Evolutionary conservation across 345 rosid genomes (phyloP).

Genomic region (Eucalyptus fibrosa): DNA sequence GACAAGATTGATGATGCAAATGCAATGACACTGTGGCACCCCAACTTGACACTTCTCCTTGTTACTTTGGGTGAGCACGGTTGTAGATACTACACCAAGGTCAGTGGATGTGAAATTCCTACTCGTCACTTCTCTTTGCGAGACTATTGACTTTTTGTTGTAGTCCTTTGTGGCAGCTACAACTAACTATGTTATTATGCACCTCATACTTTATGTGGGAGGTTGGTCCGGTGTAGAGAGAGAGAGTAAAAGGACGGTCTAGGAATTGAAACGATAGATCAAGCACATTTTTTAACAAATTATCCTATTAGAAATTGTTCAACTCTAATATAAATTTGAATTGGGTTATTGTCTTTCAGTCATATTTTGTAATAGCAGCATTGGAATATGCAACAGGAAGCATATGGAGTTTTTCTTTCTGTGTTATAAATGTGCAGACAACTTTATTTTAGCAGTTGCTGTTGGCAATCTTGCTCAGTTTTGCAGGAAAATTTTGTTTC

Average conservation of each 20-base stretch:
- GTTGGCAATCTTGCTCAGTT: neutral
- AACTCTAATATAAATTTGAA: neutral
- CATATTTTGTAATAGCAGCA: neutral
- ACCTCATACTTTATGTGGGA: neutral
- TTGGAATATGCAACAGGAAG: neutral
- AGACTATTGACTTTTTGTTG: neutral
- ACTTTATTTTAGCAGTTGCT: neutral
- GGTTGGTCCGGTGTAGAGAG: neutral
- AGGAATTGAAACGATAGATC: neutral
- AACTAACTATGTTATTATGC: neutral
- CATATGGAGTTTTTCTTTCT: neutral
- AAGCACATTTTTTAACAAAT: neutral
- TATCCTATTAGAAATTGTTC: neutral
- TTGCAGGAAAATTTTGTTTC: neutral
- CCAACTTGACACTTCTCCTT: constrained; percentile 67
- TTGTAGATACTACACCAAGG: constrained; percentile 94
- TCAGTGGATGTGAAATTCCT: neutral
- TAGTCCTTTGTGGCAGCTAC: neutral
- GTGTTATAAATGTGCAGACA: neutral
- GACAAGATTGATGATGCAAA: constrained; percentile 59
- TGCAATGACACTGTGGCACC: constrained; percentile 86
- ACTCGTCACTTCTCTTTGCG: neutral
- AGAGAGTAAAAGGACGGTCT: neutral
- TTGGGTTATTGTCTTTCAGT: neutral
- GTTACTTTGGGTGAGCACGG: constrained; percentile 96